These are phyloP conservation scores for Neurospora sp. DNA, from an alignment of 495 filamentous ascomycete genomes.

Conservation along the genomic window DNA sequence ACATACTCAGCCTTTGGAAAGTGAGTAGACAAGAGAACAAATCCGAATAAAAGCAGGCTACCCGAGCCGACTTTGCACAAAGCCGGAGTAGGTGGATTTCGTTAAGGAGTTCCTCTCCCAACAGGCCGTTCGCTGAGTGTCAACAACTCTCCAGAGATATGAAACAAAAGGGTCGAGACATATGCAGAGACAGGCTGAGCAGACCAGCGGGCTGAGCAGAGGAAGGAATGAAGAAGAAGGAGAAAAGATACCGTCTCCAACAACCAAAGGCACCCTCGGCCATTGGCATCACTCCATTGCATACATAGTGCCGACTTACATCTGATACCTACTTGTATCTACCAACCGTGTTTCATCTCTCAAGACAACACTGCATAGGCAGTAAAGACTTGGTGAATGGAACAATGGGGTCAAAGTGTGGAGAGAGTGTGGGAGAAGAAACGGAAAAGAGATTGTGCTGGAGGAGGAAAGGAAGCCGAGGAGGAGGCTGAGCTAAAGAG, in stretches of 20 bases:
- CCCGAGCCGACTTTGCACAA: not conserved
- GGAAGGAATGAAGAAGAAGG: not conserved
- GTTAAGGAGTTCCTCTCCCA: not conserved
- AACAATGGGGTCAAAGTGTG: not conserved
- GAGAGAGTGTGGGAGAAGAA: not conserved
- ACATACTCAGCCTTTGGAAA: not conserved
- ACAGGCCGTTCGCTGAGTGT: not conserved
- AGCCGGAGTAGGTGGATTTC: not conserved
- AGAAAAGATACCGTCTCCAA: not conserved
- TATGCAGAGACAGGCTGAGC: not conserved
- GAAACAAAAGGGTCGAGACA: not conserved
- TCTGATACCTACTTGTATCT: not conserved
- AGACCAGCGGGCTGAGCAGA: not conserved
- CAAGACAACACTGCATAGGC: not conserved
- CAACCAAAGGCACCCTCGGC: not conserved
- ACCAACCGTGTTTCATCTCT: not conserved
- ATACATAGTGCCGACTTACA: not conserved
- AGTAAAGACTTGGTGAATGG: not conserved
- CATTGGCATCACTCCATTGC: not conserved
- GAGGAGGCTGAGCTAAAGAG: not conserved
- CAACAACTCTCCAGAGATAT: not conserved
- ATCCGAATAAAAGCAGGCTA: not conserved
- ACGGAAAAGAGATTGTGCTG: not conserved
- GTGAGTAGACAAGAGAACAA: not conserved
- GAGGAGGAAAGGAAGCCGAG: not conserved